Evolutionary conservation across 202 grass and related monocot genomes (phyloP), one percentile per base, ranked within the genome.

Genomic region (Carex sylvatica): DNA sequence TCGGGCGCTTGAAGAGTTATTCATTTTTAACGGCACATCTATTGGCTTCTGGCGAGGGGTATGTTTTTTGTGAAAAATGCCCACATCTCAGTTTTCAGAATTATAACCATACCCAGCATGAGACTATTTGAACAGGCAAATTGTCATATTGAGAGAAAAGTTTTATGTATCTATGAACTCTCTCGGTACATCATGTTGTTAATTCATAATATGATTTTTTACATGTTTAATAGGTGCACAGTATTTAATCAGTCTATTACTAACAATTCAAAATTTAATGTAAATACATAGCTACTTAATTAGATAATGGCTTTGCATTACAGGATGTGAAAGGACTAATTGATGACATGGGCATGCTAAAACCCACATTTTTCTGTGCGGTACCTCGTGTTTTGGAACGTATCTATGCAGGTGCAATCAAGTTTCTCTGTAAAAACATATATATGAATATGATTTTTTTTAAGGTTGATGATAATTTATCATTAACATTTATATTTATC

Each of bases 11-110:
- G 92, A 97, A 81, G 94, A 97, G 79, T 49, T 94, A 64, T 91
- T 97, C 85, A 94, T 97, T 88, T 91, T 70, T 79, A 80, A 91
- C 46, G 90, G 88, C 6, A 88, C 92, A 20, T 92, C 94, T 66
- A 94, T 97, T 5, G 94, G 94, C 88, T 97, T 97, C 83, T 97
- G 94, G 94, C 90, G 88, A 65, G 94, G 92, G 67, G 92, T 97
- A 85, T 6, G 61, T 78, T 51, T 18, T 1, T 16, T 77, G 55
- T 11, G 56, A 7, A 6, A 59, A 44, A 19, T 56, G 46, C 10
- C 79, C 30, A 31, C 75, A 85, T 1, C 66, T 83, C 40, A 55
- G 22, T 33, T 69, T 80, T 73, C 40, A 81, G 24, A 9, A 2
- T 66, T 65, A 65, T 31, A 26, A 12, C 0, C 1, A 3, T 69